phyloP scores from a whole-genome alignment of 139 green algal genomes.

The Tetradesmus obliquus region DNA sequence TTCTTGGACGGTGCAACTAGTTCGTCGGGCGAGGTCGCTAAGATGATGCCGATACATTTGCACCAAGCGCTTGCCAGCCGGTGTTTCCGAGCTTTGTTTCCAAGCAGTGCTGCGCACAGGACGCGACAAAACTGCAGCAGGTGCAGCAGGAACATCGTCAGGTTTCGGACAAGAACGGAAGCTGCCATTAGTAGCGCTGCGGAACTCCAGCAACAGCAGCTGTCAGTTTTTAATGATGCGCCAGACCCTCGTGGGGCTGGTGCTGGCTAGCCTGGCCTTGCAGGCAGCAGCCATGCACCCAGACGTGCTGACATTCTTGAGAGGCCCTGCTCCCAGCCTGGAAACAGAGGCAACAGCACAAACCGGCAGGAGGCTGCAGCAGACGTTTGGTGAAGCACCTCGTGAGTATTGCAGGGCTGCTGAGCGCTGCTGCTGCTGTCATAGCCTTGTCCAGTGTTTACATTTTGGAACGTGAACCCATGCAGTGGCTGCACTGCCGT shows the following conservation, averaged over 20 bases:
- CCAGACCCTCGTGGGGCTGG: background rate
- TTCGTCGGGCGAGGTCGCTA: background rate
- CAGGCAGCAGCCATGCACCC: constrained; percentile 26
- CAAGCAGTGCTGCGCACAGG: background rate
- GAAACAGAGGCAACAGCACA: background rate
- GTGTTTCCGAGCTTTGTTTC: background rate
- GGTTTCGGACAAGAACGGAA: background rate
- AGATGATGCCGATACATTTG: background rate
- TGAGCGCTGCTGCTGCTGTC: background rate
- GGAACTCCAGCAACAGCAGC: background rate
- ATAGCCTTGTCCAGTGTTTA: no score
- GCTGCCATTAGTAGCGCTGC: background rate
- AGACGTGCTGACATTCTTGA: constrained; percentile 24
- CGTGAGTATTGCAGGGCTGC: background rate
- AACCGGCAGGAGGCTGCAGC: constrained; percentile 8
- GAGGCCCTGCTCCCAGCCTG: background rate
- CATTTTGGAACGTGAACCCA: no score
- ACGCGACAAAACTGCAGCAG: background rate
- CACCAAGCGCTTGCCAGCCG: background rate
- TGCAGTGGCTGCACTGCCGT: no score
- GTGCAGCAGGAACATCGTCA: background rate
- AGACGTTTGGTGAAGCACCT: background rate
- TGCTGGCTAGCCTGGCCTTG: background rate
- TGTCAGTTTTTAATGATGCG: background rate
- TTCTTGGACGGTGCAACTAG: background rate